Evolutionary conservation across 257 asterid species (phyloP), one percentile per base, ranked within the genome.

Genomic region (Solanum chilense): DNA sequence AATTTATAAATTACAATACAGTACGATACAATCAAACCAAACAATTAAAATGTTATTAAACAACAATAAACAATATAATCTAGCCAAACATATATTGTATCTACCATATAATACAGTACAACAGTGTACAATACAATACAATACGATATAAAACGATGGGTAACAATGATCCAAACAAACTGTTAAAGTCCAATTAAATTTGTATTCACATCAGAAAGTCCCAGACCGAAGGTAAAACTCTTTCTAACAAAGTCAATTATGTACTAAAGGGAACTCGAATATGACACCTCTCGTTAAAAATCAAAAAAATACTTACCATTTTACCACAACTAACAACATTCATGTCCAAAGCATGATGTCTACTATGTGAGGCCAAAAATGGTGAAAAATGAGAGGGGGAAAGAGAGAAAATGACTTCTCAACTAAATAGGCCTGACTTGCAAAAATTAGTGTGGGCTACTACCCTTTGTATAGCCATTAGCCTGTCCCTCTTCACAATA

Each of bases 361-460:
- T 81, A 49, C 44, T 49, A 29, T 81, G 66, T 76, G 83, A 87
- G 83, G 83, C 86, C 47, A 86, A 81, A 86, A 82, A 78, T 78
- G 86, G 87, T 74, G 42, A 39, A 78, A 78, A 78, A 27, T 21
- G 68, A 78, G 82, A 90, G 77, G 27, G 25, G 18, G 83, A n/a
- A n/a, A 71, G 78, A 71, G 56, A 90, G 96, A 93, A 89, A 94
- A 91, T 62, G 94, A 92, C 96, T 23, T 62, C 52, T 87, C 94
- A 91, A 77, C 85, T n/a, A 52, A 85, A 75, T 93, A 92, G 94
- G 93, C 69, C 91, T 91, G 92, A 85, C 92, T 85, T 80, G 18
- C 68, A 31, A 73, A 87, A 86, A 41, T 47, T 91, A 90, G 91
- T 83, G 93, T 87, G 93, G 93, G 86, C 93, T 86, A 78, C 35